phyloP scores from a whole-genome alignment of 805 yeast genomes.

The Saturnispora sanitii region DNA sequence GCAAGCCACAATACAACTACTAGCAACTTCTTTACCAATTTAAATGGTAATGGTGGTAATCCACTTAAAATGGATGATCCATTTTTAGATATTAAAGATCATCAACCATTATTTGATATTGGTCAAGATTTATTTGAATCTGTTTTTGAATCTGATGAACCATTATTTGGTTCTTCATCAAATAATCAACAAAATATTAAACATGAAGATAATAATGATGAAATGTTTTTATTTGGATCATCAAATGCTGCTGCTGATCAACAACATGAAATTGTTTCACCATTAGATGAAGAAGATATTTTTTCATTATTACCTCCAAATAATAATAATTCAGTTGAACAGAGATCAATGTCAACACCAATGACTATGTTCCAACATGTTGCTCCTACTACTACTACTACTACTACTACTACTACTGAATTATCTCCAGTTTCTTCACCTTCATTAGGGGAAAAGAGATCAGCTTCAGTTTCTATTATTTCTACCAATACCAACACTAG shows the following conservation, averaged over 20 bases:
- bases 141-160: constrained; percentile 45
- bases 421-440: background rate
- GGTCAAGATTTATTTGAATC: constrained; percentile 44
- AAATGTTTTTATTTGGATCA: too few species aligned
- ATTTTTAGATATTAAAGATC: constrained; percentile 1
- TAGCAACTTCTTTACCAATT: background rate
- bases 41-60: constrained; percentile 1
- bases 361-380: constrained; percentile 5
- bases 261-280: constrained; percentile 18
- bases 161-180: constrained; percentile 44
- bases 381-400: background rate
- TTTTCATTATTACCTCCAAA: background rate
- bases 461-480: too few species aligned
- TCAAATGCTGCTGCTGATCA: background rate
- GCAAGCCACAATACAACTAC: background rate
- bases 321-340: constrained; percentile 3
- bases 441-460: constrained; percentile 15
- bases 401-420: background rate
- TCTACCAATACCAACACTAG: constrained; percentile 11
- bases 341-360: constrained; percentile 11
- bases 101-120: constrained; percentile 39
- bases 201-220: too few species aligned
- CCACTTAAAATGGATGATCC: background rate
- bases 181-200: too few species aligned
- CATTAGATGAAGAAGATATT: constrained; percentile 5